Percentiles rank a stretch among this genome's conserved stretches.
These are phyloP conservation scores for Pluteus cervinus DNA, from an alignment of 768 basidiomycete genomes.

Conservation along the genomic window DNA sequence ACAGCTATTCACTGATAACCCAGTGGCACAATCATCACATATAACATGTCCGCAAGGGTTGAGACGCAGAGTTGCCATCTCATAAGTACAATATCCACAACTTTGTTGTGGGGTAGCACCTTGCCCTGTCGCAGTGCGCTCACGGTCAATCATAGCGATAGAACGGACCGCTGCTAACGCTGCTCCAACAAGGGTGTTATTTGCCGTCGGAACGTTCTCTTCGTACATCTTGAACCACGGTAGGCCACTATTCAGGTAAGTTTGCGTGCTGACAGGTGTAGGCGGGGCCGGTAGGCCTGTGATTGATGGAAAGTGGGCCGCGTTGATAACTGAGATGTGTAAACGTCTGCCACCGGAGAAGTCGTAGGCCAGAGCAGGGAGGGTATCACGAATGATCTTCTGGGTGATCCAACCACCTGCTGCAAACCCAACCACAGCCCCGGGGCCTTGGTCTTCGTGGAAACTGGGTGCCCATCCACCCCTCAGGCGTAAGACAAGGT, in stretches of 20 bases:
- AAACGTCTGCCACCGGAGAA: slow-evolving; percentile 5
- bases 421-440: slow-evolving; percentile 8
- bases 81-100: no score
- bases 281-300: slow-evolving; percentile 11
- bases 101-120: no score
- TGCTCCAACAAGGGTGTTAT: no score
- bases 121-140: no score
- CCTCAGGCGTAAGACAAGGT: slow-evolving; percentile 58
- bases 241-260: slow-evolving; percentile 8
- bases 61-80: no score
- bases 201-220: slow-evolving; percentile 11
- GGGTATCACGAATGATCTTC: slow-evolving; percentile 14
- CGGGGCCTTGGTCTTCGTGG: no score
- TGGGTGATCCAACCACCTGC: slow-evolving; percentile 15
- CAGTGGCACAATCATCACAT: no score
- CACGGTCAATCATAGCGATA: no score
- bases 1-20: no score
- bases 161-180: no score
- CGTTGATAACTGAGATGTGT: slow-evolving; percentile 12
- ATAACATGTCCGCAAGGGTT: no score
- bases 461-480: no score
- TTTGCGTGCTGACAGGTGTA: slow-evolving; percentile 9
- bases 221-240: slow-evolving; percentile 15
- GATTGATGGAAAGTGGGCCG: slow-evolving; percentile 8
- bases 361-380: slow-evolving; percentile 13